Conservation (phyloP, 371 early-diverging fungal species). For the Ordospora pajunii region DNA sequence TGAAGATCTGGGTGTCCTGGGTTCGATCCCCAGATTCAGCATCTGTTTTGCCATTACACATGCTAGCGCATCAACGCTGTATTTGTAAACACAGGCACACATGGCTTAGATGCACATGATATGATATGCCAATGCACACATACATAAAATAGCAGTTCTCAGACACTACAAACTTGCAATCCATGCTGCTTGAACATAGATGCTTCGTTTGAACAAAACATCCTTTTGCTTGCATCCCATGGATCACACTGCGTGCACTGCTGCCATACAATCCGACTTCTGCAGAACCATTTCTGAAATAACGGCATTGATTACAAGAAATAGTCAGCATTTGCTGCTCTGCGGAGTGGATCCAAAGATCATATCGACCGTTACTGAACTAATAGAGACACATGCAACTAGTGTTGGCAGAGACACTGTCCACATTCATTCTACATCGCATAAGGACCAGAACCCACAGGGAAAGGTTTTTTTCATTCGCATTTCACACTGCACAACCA, state of each 20-base stretch:
- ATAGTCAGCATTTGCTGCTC: neutral
- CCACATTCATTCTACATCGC: neutral
- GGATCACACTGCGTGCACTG: neutral
- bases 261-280: neutral
- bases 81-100: too few species aligned
- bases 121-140: too few species aligned
- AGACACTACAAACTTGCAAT: too few species aligned
- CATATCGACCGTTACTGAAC: neutral
- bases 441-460: constrained; percentile 11
- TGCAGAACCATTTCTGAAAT: neutral
- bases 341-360: constrained; percentile 1
- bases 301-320: neutral
- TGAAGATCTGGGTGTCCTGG: constrained; percentile 66
- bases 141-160: too few species aligned
- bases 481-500: neutral
- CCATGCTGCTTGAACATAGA: too few species aligned
- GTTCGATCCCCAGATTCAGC: constrained; percentile 63
- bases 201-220: too few species aligned
- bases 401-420: neutral
- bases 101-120: too few species aligned
- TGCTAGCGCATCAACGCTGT: too few species aligned
- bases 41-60: neutral
- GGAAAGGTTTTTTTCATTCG: constrained; percentile 37
- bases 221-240: neutral
- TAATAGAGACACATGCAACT: neutral